A percentile compares a stretch with the other conserved stretches of the same genome.
Conservation (phyloP, 2,329 filamentous ascomycete genomes). For the Xylaria sp. region DNA sequence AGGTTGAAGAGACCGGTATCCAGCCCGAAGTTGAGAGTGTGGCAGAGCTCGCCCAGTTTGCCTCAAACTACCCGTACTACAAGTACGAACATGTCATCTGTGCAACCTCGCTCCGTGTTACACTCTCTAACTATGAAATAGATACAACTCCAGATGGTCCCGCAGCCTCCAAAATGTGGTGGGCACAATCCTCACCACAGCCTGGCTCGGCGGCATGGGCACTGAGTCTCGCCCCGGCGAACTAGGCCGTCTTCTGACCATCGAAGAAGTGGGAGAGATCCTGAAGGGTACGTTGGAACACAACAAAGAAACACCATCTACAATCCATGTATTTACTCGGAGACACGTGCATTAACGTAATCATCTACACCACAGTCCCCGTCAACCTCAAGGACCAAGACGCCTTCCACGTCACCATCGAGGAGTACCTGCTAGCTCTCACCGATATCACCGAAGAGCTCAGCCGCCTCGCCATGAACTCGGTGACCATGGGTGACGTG, state of each 20-base stretch:
- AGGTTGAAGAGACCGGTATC: slow-evolving; percentile 76
- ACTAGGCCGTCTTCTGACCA: slow-evolving; percentile 78
- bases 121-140: slow-evolving; percentile 46
- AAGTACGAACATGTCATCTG: slow-evolving; percentile 66
- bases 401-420: slow-evolving; percentile 93
- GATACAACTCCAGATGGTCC: slow-evolving; percentile 87
- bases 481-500: slow-evolving; percentile 91
- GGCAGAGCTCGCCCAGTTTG: slow-evolving; percentile 74
- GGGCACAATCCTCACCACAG: slow-evolving; percentile 66
- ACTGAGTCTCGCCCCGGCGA: slow-evolving; percentile 64
- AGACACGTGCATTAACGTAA: slow-evolving; percentile 8
- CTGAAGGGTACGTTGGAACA: slow-evolving; percentile 69
- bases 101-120: background rate
- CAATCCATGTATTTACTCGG: background rate
- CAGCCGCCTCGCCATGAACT: slow-evolving; percentile 89
- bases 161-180: slow-evolving; percentile 84
- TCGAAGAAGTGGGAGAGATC: slow-evolving; percentile 85
- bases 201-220: slow-evolving; percentile 82
- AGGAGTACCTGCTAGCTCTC: slow-evolving; percentile 93
- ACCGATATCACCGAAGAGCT: slow-evolving; percentile 92
- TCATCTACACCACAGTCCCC: slow-evolving; percentile 69
- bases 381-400: slow-evolving; percentile 91
- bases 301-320: slow-evolving; percentile 4
- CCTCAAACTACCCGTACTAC: slow-evolving; percentile 94
- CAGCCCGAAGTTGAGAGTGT: slow-evolving; percentile 78